Percentiles rank a stretch among this genome's conserved stretches.
Evolutionary conservation across 2,329 filamentous ascomycete species (phyloP).

Genomic region (Colletotrichum sp.): DNA sequence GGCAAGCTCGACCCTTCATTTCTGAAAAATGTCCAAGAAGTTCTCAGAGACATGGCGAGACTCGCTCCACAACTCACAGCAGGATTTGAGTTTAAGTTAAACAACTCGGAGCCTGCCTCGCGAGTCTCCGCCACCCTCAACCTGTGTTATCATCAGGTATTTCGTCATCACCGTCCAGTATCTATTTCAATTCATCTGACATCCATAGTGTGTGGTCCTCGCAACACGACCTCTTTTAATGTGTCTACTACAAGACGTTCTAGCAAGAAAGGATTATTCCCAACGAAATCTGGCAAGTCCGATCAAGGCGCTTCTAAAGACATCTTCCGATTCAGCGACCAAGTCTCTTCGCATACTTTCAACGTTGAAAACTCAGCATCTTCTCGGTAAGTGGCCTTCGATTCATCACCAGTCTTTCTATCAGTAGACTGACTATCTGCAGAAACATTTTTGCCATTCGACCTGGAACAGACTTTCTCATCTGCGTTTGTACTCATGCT

Average conservation of each 20-base stretch:
- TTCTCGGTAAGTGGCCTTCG: neutral
- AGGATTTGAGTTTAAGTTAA: conserved; percentile 4
- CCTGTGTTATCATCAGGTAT: conserved; percentile 6
- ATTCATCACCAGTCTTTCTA: accelerated
- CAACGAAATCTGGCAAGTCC: neutral
- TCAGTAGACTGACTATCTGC: neutral
- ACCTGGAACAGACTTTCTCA: conserved; percentile 9
- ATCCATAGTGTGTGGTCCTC: neutral
- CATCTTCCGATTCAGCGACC: conserved; percentile 2
- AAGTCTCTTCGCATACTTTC: neutral
- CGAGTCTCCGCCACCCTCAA: neutral
- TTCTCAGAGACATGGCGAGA: neutral
- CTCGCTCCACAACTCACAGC: neutral
- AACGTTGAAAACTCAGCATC: neutral
- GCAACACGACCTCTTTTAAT: neutral
- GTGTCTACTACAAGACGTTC: neutral
- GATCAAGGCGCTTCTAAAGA: neutral
- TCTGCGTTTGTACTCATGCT: neutral
- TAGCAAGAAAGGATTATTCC: neutral
- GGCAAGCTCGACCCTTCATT: neutral
- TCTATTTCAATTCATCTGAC: neutral
- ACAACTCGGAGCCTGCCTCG: neutral
- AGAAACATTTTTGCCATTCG: conserved; percentile 6
- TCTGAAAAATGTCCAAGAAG: neutral
- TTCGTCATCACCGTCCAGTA: neutral